These are phyloP conservation scores for Verticillium longisporum DNA, from an alignment of 2,329 filamentous ascomycete species.

Conservation along the genomic window DNA sequence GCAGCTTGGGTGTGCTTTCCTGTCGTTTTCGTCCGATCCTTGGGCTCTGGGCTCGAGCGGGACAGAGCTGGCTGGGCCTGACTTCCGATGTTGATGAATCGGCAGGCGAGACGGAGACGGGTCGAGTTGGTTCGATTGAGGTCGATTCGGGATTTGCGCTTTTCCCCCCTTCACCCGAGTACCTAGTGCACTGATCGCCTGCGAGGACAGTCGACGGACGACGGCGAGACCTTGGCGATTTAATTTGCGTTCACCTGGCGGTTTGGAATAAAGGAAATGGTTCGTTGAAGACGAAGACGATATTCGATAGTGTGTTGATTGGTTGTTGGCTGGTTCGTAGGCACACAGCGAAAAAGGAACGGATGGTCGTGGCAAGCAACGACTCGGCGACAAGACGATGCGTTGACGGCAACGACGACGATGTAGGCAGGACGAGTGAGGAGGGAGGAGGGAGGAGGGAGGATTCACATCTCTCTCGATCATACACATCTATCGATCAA, in stretches of 20 bases:
- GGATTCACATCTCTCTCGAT: background rate
- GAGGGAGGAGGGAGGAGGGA: background rate
- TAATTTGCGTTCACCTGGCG: background rate
- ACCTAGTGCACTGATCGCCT: background rate
- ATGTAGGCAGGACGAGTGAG: background rate
- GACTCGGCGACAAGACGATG: background rate
- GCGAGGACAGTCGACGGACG: background rate
- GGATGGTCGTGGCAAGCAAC: background rate
- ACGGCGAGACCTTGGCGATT: background rate
- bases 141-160: background rate
- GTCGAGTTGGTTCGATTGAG: background rate
- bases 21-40: background rate
- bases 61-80: background rate
- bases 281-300: background rate
- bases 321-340: background rate
- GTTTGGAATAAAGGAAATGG: background rate
- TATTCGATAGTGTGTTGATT: background rate
- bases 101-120: background rate
- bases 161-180: background rate
- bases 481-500: background rate
- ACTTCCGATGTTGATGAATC: background rate
- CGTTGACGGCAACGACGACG: background rate
- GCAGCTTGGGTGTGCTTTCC: background rate
- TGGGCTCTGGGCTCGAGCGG: background rate
- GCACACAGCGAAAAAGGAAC: background rate